A percentile compares a stretch with the other conserved stretches of the same genome.
Conservation (phyloP, 305 asterid genomes). For the Ilex paraguariensis region DNA sequence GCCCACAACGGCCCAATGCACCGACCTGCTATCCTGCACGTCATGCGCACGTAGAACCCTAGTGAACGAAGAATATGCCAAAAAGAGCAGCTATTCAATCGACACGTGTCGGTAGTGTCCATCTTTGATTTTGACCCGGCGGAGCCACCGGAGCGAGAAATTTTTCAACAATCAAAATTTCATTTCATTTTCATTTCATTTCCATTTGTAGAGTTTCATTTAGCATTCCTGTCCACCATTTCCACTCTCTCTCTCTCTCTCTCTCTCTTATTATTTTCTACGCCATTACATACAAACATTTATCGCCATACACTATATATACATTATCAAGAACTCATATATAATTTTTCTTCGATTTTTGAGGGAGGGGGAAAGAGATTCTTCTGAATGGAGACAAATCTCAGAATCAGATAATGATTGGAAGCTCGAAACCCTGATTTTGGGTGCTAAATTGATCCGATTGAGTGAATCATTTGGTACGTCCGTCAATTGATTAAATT, state of each 20-base stretch:
- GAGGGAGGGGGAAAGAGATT: slow-evolving; percentile 11
- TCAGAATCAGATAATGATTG: slow-evolving; percentile 25
- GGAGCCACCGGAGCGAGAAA: slow-evolving; percentile 35
- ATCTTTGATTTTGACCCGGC: slow-evolving; percentile 22
- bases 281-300: slow-evolving; percentile 9
- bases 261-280: slow-evolving; percentile 18
- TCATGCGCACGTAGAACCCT: no score
- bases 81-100: no score
- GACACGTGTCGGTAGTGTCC: slow-evolving; percentile 32
- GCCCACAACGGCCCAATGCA: no score
- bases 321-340: slow-evolving; percentile 13
- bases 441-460: not conserved
- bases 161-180: slow-evolving; percentile 1
- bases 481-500: not conserved
- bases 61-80: no score
- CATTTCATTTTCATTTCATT: not conserved
- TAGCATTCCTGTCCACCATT: slow-evolving; percentile 30
- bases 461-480: not conserved
- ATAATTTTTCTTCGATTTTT: slow-evolving; percentile 6
- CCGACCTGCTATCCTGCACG: no score
- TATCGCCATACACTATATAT: not conserved
- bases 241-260: slow-evolving; percentile 11
- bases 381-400: slow-evolving; percentile 24
- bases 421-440: slow-evolving; percentile 3
- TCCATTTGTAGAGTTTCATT: slow-evolving; percentile 41